Evolutionary conservation across 495 filamentous ascomycete genomes (phyloP), one percentile per base, ranked within the genome.

Genomic region (Aspergillus cristatus): DNA sequence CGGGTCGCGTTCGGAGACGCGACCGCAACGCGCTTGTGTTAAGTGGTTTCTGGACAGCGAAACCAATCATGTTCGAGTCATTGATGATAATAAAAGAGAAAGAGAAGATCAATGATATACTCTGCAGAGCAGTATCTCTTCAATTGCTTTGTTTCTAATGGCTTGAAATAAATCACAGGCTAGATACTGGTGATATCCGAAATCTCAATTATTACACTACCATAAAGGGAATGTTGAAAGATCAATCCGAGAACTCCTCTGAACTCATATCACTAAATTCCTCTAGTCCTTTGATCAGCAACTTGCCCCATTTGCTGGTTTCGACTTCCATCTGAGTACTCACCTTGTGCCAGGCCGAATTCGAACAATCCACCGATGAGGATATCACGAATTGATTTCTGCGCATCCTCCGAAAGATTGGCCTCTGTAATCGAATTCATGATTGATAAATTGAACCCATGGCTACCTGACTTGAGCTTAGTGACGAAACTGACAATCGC

Each of bases 401-500:
- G 54, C 12, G 62, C 54, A 2, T 51, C 37, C 12, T 63, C 53
- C 2, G 51, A 53, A 18, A 72, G 40, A 31, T 57, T 34, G 17
- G 45, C 53, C 8, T 58, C 55, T 7, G 46, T 34, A 11, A 50
- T 51, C 18, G 59, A 55, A 36, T 53, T 62, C 49, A 63, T 44
- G 11, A 71, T 55, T 5, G 55, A 55, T n/a, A 73, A 36, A 12
- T 46, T 34, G 22, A 72, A 50, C 7, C 63, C 65, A 10, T 37
- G 24, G 32, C 57, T 60, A 0, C 51, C 55, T 1, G 51, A 43
- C 8, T 55, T 55, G 3, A 79, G 57, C 2, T 48, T 51, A 2
- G 41, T 39, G 25, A 77, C 61, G 39, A 74, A 79, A 1, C 61
- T 37, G 18, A 64, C 37, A 6, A 80, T 59, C 4, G 55, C 66